phyloP scores from a whole-genome alignment of 306 rosid species.

The Gastrolobium villosum region DNA sequence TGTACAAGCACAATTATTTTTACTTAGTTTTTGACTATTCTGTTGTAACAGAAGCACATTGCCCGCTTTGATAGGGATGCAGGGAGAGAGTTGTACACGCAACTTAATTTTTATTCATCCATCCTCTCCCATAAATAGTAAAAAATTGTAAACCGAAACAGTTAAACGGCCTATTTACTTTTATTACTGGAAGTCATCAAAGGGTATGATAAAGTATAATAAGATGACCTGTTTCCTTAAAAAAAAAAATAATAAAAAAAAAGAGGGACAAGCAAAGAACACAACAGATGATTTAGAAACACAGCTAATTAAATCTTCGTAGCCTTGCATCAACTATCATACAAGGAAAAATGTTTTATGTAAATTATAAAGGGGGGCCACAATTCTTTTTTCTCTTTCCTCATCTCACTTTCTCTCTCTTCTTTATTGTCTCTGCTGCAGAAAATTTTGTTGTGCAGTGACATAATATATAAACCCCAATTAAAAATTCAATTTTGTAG shows the following conservation, averaged over 20 bases:
- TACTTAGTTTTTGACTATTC: no score
- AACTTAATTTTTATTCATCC: slow-evolving; percentile 2
- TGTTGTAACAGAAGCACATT: neutral
- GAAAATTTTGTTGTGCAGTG: no score
- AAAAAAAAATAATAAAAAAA: neutral
- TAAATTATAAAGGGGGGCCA: neutral
- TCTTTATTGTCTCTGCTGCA: no score
- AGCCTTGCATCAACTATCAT: slow-evolving; percentile 29
- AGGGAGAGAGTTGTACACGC: neutral
- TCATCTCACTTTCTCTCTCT: no score
- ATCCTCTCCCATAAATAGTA: neutral
- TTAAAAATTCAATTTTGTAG: neutral
- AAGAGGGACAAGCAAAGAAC: slow-evolving; percentile 2
- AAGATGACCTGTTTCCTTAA: slow-evolving; percentile 7
- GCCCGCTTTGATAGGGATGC: neutral
- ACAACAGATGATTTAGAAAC: neutral
- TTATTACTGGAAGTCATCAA: neutral
- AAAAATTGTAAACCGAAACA: neutral
- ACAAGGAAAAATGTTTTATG: neutral
- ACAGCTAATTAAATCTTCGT: neutral
- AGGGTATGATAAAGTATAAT: neutral
- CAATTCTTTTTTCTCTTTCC: no score
- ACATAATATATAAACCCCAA: no score
- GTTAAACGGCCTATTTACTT: neutral
- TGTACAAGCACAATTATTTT: no score